phyloP scores from a whole-genome alignment of 768 basidiomycete species.

The Clavulina sp. region DNA sequence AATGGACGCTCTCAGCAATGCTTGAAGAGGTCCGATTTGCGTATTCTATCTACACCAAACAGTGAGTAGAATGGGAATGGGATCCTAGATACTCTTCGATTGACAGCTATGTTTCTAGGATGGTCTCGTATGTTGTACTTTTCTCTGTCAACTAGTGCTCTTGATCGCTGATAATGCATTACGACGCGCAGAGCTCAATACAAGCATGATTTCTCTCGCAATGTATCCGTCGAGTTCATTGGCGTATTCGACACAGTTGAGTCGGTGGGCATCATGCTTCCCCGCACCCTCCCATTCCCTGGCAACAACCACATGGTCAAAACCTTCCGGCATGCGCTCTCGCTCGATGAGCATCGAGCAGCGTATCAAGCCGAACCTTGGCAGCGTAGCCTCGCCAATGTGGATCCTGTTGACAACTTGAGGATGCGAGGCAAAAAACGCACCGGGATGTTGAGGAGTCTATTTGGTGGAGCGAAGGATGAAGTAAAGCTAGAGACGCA shows the following conservation, averaged over 20 bases:
- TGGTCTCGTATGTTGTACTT: not conserved
- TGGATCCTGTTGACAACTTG: not conserved
- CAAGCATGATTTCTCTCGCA: constrained; percentile 13
- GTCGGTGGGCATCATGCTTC: constrained; percentile 13
- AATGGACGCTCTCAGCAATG: no score
- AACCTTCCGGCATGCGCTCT: constrained; percentile 12
- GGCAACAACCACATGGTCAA: constrained; percentile 10
- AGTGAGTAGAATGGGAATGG: not conserved
- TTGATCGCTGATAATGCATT: no score
- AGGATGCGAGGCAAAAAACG: not conserved
- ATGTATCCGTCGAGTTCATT: constrained; percentile 14
- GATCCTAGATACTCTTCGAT: not conserved
- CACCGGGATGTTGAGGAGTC: not conserved
- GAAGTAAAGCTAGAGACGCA: not conserved
- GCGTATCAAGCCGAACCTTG: constrained; percentile 48
- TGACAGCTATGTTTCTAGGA: not conserved
- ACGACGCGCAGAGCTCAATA: constrained; percentile 8
- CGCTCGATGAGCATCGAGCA: constrained; percentile 37
- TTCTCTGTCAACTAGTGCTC: no score
- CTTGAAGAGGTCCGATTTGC: constrained; percentile 11
- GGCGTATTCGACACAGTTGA: constrained; percentile 16
- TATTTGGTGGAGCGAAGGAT: not conserved
- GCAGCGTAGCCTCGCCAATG: constrained; percentile 18
- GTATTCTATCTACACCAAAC: not conserved
- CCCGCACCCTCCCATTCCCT: constrained; percentile 14